Conservation (phyloP, 208 protist species). For the Leptomonas seymouri region DNA sequence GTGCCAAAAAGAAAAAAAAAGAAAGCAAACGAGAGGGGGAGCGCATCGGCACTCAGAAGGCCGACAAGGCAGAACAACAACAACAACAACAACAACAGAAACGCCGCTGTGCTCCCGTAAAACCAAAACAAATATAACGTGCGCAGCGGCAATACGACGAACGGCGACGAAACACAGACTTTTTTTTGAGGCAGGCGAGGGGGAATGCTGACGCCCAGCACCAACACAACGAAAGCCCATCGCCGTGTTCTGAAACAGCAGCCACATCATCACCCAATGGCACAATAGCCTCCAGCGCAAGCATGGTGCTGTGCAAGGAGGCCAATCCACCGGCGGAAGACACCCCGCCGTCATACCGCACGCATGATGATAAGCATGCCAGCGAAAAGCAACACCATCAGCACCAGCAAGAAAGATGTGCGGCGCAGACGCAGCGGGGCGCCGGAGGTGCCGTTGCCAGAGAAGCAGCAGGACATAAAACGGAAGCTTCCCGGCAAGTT, state of each 20-base stretch:
- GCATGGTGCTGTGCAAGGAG: too few species aligned
- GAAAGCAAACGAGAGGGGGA: not conserved
- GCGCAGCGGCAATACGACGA: constrained; percentile 6
- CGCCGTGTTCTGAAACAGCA: too few species aligned
- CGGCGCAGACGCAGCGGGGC: constrained; percentile 16
- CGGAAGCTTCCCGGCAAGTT: constrained; percentile 24
- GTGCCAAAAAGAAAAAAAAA: constrained; percentile 5
- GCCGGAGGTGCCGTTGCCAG: constrained; percentile 11
- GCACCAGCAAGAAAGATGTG: constrained; percentile 5
- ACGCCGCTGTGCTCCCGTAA: not conserved
- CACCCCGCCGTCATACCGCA: too few species aligned
- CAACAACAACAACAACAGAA: constrained; percentile 15
- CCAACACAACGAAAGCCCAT: too few species aligned
- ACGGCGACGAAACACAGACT: too few species aligned
- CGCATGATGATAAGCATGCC: constrained; percentile 14
- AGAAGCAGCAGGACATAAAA: constrained; percentile 25
- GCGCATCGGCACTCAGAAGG: not conserved
- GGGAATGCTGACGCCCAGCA: too few species aligned
- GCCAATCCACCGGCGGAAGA: too few species aligned
- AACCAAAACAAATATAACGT: not conserved
- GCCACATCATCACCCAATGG: too few species aligned
- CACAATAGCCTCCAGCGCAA: too few species aligned
- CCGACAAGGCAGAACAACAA: not conserved
- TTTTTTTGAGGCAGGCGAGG: too few species aligned
- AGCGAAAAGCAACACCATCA: constrained; percentile 20